A percentile compares a stretch with the other conserved stretches of the same genome.
Conservation (phyloP, 2,329 filamentous ascomycete species). For the Aspergillus tanneri region DNA sequence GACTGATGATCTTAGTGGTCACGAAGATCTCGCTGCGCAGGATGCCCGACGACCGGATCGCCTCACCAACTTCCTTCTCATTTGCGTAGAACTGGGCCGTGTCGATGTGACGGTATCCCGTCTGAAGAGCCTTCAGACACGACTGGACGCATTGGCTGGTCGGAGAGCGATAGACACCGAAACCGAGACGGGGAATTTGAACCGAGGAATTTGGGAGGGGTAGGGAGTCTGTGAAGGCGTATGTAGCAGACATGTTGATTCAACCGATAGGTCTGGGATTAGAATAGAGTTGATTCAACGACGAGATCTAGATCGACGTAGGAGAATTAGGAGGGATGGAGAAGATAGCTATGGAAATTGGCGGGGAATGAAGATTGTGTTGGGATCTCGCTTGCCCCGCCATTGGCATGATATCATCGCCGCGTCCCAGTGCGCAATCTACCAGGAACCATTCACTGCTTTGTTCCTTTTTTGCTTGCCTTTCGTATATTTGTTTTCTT, state of each 20-base stretch:
- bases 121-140: conserved; percentile 55
- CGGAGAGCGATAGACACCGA: conserved; percentile 67
- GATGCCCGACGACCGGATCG: conserved; percentile 58
- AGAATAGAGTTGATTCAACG: too few species aligned
- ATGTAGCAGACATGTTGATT: conserved; percentile 33
- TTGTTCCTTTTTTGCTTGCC: too few species aligned
- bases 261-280: too few species aligned
- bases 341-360: too few species aligned
- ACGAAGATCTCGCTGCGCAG: conserved; percentile 60
- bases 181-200: conserved; percentile 65
- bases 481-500: too few species aligned
- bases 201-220: conserved; percentile 51
- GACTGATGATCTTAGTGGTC: conserved; percentile 66
- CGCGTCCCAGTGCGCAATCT: too few species aligned
- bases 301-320: too few species aligned
- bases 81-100: conserved; percentile 69
- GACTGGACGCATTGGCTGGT: conserved; percentile 57
- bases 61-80: conserved; percentile 64
- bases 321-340: too few species aligned
- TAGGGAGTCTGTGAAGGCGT: conserved; percentile 50
- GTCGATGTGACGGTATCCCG: conserved; percentile 56
- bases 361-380: too few species aligned
- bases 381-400: too few species aligned
- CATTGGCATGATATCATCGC: too few species aligned
- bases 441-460: too few species aligned